Evolutionary conservation across 192 early-diverging fungal genomes (phyloP), one percentile per base, ranked within the genome.

Genomic region (Neocallimastix lanati): DNA sequence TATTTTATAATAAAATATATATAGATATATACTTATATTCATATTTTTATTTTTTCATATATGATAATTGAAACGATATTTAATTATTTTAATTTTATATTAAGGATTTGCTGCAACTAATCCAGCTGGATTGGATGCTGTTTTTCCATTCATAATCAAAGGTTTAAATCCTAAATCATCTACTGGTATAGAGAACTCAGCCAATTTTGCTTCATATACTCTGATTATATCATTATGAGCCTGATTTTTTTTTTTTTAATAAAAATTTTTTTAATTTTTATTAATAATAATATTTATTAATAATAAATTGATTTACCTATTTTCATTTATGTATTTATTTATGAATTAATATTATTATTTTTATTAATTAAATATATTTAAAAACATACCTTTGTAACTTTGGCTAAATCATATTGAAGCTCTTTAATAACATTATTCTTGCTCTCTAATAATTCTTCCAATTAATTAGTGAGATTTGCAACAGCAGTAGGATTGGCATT

Each of bases 161-260:
- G 90, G 88, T 78, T 90, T 90, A 82, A 91, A 88, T 12, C 87
- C 89, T 11, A 90, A 83, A 76, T 91, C 88, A 67, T 91, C 90
- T 4, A 90, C 80, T 11, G 90, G 90, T 29, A 91, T 88, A 30
- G 81, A 82, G 58, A 85, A 88, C 79, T 91, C 90, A 1, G 89
- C 89, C 29, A 91, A 81, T 80, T 90, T 91, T 76, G 90, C 88
- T 81, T 91, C 88, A 82, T 88, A 91, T 4, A 87, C 85, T 6
- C 89, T 82, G 27, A 91, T 88, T 84, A 90, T 86, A 80, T 91
- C 90, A 77, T 91, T 91, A 79, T 91, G 85, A 12, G 90, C 89
- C 88, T 89, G n/a, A n/a, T n/a, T n/a, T n/a, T n/a, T n/a, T n/a
- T n/a, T n/a, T n/a, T n/a, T n/a, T n/a, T n/a, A n/a, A n/a, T n/a